Evolutionary conservation across 2,329 filamentous ascomycete species (phyloP), one percentile per base, ranked within the genome.

Genomic region (Cercospora janseana): DNA sequence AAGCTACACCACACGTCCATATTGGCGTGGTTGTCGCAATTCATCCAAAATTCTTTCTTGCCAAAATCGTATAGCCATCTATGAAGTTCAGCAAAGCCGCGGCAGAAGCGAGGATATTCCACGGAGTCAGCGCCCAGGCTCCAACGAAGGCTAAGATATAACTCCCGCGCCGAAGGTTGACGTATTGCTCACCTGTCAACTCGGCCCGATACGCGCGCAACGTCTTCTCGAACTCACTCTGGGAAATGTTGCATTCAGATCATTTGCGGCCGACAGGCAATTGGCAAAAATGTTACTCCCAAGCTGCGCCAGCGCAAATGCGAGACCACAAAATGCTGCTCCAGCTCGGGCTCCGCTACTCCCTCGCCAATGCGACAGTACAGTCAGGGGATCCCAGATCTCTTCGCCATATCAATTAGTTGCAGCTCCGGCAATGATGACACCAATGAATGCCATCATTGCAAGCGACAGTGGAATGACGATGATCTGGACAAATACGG

Each of bases 61-160:
- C 31, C 59, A 73, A 73, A 37, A 72, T 65, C n/a, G 63, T 67
- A 52, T 73, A 74, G 3, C 66, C 68, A 5, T 66, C 66, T 3
- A 75, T 60, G 57, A 75, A 75, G 13, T 69, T 72, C 2, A 73
- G 58, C 54, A 75, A 71, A 6, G 63, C 63, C 4, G 60, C 55
- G 2, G 72, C 72, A 3, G 63, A 69, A 15, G 64, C 63, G 45
- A 74, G 64, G 8, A 76, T 67, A 35, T 72, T 68, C 72, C 72
- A 75, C 1, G 72, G 72, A n/a, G 70, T 66, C 12, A 70, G 57
- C 50, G 46, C 60, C 4, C 66, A 60, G 0, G 65, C 59, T 4
- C 66, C 67, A 9, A 74, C 55, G 6, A 73, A 52, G 2, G 64
- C 66, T 41, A 71, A 71, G 21, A 74, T 58, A 8, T 73, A 55